phyloP scores from a whole-genome alignment of 805 yeast species.

The Saturnispora sanitii region DNA sequence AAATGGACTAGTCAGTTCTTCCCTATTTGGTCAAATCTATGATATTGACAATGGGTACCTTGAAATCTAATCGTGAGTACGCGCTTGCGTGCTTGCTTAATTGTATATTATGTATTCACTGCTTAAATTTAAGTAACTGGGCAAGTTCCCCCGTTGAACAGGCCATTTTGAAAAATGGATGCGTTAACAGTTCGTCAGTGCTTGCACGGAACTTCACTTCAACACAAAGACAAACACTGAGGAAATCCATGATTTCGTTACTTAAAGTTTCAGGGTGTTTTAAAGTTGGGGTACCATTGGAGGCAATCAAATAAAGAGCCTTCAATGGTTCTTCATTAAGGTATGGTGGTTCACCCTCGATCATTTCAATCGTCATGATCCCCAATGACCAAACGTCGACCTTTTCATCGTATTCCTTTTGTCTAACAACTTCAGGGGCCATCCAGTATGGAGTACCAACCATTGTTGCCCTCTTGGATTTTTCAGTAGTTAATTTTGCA shows the following conservation, averaged over 20 bases:
- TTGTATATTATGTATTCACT: too few relatives aligned
- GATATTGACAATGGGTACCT: constrained; percentile 13
- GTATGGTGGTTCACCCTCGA: constrained; percentile 98
- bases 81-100: too few relatives aligned
- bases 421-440: constrained; percentile 98
- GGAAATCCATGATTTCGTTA: constrained; percentile 69
- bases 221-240: constrained; percentile 86
- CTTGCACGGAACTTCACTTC: constrained; percentile 88
- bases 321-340: constrained; percentile 91
- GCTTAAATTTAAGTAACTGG: constrained; percentile 36
- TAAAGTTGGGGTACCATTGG: constrained; percentile 91
- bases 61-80: constrained; percentile 3
- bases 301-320: constrained; percentile 88
- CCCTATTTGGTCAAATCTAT: constrained; percentile 31
- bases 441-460: constrained; percentile 99
- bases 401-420: constrained; percentile 92
- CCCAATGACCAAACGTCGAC: constrained; percentile 98
- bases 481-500: constrained; percentile 79
- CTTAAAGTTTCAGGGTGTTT: constrained; percentile 73
- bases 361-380: constrained; percentile 97
- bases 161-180: constrained; percentile 57
- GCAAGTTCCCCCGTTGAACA: constrained; percentile 53
- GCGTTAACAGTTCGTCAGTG: constrained; percentile 78
- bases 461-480: constrained; percentile 90
- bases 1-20: constrained; percentile 39